Conservation (phyloP, 2,329 filamentous ascomycete species). For the Chlorencoelia australis region DNA sequence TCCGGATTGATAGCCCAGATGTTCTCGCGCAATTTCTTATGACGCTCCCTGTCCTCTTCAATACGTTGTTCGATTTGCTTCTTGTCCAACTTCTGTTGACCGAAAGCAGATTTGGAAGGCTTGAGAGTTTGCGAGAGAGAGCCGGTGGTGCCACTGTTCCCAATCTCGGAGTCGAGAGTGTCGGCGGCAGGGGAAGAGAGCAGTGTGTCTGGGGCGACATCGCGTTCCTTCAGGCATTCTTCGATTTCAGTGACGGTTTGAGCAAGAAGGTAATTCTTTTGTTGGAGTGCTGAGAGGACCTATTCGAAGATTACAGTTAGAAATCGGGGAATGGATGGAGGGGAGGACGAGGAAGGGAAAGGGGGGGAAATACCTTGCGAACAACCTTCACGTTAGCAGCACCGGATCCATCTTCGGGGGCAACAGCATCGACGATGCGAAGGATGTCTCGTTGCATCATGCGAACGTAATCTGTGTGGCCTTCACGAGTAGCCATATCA, state of each 20-base stretch:
- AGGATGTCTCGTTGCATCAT: constrained; percentile 96
- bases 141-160: constrained; percentile 17
- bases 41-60: constrained; percentile 89
- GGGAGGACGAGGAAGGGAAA: too few species aligned
- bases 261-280: constrained; percentile 61
- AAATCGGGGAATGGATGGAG: too few species aligned
- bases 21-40: constrained; percentile 82
- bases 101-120: constrained; percentile 4
- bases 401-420: constrained; percentile 74
- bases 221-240: constrained; percentile 66
- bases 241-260: constrained; percentile 74
- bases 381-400: constrained; percentile 92
- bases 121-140: constrained; percentile 5
- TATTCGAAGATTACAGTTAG: too few species aligned
- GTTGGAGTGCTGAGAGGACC: constrained; percentile 60
- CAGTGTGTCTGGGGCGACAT: constrained; percentile 16
- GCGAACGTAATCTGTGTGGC: constrained; percentile 75
- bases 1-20: constrained; percentile 87
- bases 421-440: constrained; percentile 83
- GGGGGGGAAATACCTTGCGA: too few species aligned
- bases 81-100: constrained; percentile 54
- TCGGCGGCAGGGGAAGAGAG: constrained; percentile 7
- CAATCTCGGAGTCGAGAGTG: constrained; percentile 15
- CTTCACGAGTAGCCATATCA: constrained; percentile 46
- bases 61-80: constrained; percentile 90